Evolutionary conservation across 2,329 filamentous ascomycete species (phyloP), one percentile per base, ranked within the genome.

Genomic region (Exophiala alcalophila): DNA sequence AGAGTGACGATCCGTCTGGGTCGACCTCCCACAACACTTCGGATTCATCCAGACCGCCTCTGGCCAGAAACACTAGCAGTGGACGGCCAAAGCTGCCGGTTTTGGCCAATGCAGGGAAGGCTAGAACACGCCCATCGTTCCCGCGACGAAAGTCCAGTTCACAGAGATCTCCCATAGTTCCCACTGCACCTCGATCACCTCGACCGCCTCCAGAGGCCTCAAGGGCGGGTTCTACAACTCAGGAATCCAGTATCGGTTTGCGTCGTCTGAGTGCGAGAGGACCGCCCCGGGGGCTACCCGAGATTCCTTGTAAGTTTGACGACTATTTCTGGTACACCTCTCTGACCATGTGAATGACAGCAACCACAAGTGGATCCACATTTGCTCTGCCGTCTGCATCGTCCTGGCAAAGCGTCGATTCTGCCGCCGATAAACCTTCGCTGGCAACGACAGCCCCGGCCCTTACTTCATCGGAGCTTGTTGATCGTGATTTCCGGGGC

Each of bases 401-500:
- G 11, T 57, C 55, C 1, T 57, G 55, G 55, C 53, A 57, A 35
- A 52, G 48, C 15, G 46, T 50, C 11, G 51, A 52, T 18, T 52
- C 49, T n/a, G 18, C 37, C 5, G 26, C 37, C 10, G 47, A 50
- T 10, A 26, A 37, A 9, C 36, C 26, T 15, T 21, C 14, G 4
- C 11, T 43, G 20, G 32, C 34, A 11, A 29, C 36, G 15, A 40
- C 30, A 35, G 52, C 38, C 44, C 50, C 20, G 43, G 50, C 3
- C 26, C 38, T 4, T 31, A 32, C 15, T 47, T 57, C n/a, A 8
- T 28, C 31, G 11, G 39, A 41, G n/a, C 57, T 69, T 2, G 63
- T 67, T 8, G 59, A 64, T 11, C 61, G 57, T 20, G 58, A 61
- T 32, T 69, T 69, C 44, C 62, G 66, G 3, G 47, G 55, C 5